phyloP scores from a whole-genome alignment of 2,329 filamentous ascomycete species.

The Lomentospora prolificans region DNA sequence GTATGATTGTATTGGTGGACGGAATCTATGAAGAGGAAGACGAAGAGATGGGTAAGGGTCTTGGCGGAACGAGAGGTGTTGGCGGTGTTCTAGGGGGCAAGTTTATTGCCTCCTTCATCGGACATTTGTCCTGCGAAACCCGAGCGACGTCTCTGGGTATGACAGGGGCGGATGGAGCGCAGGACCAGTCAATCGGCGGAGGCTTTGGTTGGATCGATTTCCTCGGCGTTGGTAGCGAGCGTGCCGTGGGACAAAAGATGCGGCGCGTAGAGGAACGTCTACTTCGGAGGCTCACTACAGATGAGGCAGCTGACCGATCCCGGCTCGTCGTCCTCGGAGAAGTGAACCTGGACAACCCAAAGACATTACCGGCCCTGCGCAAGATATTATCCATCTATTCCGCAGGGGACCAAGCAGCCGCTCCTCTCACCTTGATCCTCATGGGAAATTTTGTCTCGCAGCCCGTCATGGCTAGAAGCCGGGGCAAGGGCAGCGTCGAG shows the following conservation, averaged over 20 bases:
- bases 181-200: slow-evolving; percentile 56
- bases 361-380: slow-evolving; percentile 69
- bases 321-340: slow-evolving; percentile 73
- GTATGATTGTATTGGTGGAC: slow-evolving; percentile 92
- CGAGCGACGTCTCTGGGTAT: slow-evolving; percentile 70
- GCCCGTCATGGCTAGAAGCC: slow-evolving; percentile 56
- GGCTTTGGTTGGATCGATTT: slow-evolving; percentile 98
- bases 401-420: slow-evolving; percentile 48
- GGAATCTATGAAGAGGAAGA: slow-evolving; percentile 96
- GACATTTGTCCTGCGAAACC: slow-evolving; percentile 83
- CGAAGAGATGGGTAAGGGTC: slow-evolving; percentile 53
- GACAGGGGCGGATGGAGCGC: slow-evolving; percentile 45
- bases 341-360: slow-evolving; percentile 74
- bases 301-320: slow-evolving; percentile 30
- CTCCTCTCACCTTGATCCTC: slow-evolving; percentile 71
- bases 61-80: slow-evolving; percentile 71
- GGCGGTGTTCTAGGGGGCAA: slow-evolving; percentile 87
- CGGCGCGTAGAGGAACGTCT: slow-evolving; percentile 64
- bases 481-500: slow-evolving; percentile 75
- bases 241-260: slow-evolving; percentile 76
- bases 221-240: slow-evolving; percentile 80
- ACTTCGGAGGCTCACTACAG: slow-evolving; percentile 31
- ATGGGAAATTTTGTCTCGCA: slow-evolving; percentile 73
- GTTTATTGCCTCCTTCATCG: slow-evolving; percentile 84
- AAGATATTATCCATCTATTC: slow-evolving; percentile 71